These are phyloP conservation scores for Calonectria henricotiae DNA, from an alignment of 2,329 filamentous ascomycete genomes.

Conservation along the genomic window DNA sequence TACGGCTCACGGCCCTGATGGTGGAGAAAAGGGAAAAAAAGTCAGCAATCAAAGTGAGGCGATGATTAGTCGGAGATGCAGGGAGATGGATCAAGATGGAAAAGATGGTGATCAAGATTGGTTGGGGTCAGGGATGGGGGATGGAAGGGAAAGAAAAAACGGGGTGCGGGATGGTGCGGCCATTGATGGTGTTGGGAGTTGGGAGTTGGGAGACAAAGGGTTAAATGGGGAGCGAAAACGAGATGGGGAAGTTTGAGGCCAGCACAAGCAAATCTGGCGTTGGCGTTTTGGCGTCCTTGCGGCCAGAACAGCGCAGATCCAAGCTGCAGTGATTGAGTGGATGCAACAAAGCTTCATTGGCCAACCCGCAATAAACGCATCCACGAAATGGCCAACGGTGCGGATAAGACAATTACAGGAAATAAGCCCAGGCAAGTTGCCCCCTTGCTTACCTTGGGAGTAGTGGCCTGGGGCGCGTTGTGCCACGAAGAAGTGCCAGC, in stretches of 20 bases:
- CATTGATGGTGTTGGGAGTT: conserved; percentile 48
- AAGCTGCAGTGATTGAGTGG: conserved; percentile 18
- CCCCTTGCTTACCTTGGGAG: conserved; percentile 67
- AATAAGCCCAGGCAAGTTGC: conserved; percentile 54
- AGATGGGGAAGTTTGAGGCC: conserved; percentile 39
- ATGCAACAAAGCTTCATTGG: conserved; percentile 27
- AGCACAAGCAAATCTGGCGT: conserved; percentile 41
- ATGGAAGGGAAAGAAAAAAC: conserved; percentile 35
- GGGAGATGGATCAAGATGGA: conserved; percentile 29
- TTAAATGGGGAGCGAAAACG: conserved; percentile 32
- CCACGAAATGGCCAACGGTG: conserved; percentile 27
- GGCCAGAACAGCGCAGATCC: conserved; percentile 22
- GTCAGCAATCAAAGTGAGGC: conserved; percentile 49
- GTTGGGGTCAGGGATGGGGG: conserved; percentile 29
- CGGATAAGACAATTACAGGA: conserved; percentile 27
- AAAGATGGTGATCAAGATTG: conserved; percentile 22
- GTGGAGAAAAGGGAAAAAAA: conserved; percentile 49
- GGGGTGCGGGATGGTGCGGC: conserved; percentile 42
- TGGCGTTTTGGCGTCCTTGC: conserved; percentile 40
- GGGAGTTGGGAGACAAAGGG: conserved; percentile 35
- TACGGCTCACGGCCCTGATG: conserved; percentile 69
- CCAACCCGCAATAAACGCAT: conserved; percentile 29
- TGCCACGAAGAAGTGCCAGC: conserved; percentile 61
- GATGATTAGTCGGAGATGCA: conserved; percentile 36
- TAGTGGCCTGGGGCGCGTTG: conserved; percentile 61